Conservation (phyloP, 2,329 filamentous ascomycete species). For the Leptographium galeiforme region DNA sequence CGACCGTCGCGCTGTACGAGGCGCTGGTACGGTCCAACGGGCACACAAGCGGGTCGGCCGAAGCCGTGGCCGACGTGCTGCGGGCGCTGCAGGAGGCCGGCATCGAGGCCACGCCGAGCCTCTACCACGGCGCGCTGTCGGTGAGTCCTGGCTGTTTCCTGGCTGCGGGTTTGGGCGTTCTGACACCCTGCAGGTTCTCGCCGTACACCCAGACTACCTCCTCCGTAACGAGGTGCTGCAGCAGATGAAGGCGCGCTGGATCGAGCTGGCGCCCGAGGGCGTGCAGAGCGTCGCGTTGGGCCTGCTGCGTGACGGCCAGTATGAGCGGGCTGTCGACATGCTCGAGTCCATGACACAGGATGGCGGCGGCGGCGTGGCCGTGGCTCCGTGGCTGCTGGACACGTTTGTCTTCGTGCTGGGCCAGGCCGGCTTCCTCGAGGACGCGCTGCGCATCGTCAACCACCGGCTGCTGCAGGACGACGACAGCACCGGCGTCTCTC, state of each 20-base stretch:
- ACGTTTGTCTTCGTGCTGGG: conserved; percentile 63
- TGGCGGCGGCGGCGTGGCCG: conserved; percentile 15
- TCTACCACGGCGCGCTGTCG: conserved; percentile 61
- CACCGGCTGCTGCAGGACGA: conserved; percentile 29
- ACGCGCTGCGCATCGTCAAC: conserved; percentile 56
- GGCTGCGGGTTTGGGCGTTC: background rate
- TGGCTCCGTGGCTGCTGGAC: conserved; percentile 65
- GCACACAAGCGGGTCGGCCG: conserved; percentile 52
- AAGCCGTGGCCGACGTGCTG: conserved; percentile 48
- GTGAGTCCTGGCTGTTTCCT: conserved; percentile 23
- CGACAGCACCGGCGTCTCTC: conserved; percentile 27
- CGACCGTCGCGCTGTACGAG: conserved; percentile 53
- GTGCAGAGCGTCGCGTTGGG: conserved; percentile 58
- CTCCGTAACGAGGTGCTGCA: conserved; percentile 57
- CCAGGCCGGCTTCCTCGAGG: conserved; percentile 60
- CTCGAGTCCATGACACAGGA: conserved; percentile 53
- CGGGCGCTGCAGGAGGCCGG: conserved; percentile 53
- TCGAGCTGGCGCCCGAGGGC: conserved; percentile 45
- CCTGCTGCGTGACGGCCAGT: conserved; percentile 65
- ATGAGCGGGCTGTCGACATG: conserved; percentile 64
- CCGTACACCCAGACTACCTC: conserved; percentile 76
- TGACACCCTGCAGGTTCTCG: conserved; percentile 39
- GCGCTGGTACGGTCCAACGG: conserved; percentile 62
- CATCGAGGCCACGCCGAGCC: conserved; percentile 48
- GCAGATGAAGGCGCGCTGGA: conserved; percentile 64